Percentiles rank a stretch among this genome's conserved stretches.
These are phyloP conservation scores for Bassia scoparia DNA, from an alignment of 148 eudicot species.

Conservation along the genomic window DNA sequence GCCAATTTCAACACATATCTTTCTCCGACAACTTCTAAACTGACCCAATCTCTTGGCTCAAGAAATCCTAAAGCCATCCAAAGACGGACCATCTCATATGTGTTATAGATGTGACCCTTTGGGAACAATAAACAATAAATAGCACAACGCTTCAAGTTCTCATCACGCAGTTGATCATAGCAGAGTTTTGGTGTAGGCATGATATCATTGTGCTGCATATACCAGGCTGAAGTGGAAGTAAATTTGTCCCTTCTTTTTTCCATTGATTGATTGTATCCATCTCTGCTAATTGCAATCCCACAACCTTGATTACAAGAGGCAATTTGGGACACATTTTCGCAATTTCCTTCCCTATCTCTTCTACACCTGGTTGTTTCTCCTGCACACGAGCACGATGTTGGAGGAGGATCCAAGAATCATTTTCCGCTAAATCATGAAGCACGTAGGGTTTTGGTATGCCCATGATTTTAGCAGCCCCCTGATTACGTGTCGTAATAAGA, in stretches of 20 bases:
- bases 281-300: neutral
- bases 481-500: constrained; percentile 7
- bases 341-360: constrained; percentile 1
- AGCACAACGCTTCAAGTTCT: neutral
- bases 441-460: neutral
- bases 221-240: neutral
- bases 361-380: neutral
- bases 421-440: constrained; percentile 2
- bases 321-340: neutral
- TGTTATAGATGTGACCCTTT: neutral
- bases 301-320: constrained; percentile 9
- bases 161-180: neutral
- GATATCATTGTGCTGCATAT: neutral
- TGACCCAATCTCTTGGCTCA: neutral
- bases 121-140: constrained; percentile 15
- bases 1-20: neutral
- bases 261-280: neutral
- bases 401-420: constrained; percentile 7
- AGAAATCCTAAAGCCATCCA: constrained; percentile 23
- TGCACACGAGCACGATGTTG: neutral
- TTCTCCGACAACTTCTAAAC: constrained; percentile 1
- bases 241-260: neutral
- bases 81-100: neutral
- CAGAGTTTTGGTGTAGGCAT: neutral
- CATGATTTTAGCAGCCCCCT: neutral